Percentiles rank a stretch among this genome's conserved stretches.
Evolutionary conservation across 305 asterid genomes (phyloP).

Genomic region (Caryopteris hybrid): DNA sequence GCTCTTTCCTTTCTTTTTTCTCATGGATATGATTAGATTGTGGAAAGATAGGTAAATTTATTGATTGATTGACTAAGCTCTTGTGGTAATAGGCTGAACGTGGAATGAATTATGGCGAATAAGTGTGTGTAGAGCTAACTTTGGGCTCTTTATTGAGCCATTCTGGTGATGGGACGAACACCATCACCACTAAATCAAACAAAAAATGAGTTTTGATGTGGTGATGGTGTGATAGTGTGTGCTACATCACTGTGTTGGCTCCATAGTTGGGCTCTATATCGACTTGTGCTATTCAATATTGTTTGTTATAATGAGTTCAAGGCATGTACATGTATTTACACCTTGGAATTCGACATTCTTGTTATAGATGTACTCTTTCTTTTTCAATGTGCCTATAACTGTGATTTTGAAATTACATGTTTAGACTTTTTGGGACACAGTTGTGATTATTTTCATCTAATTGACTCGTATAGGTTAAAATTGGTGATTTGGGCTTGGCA

Average conservation of each 20-base stretch:
- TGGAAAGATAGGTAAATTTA: neutral
- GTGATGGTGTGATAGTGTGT: too few relatives aligned
- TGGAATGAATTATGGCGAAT: too few relatives aligned
- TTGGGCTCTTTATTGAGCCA: too few relatives aligned
- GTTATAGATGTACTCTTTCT: neutral
- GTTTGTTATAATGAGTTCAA: neutral
- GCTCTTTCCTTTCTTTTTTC: neutral
- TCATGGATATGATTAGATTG: neutral
- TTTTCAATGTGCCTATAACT: neutral
- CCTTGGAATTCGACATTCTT: neutral
- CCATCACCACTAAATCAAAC: too few relatives aligned
- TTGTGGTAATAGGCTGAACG: neutral
- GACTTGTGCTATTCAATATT: neutral
- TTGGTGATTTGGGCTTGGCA: constrained; percentile 82
- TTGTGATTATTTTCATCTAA: constrained; percentile 7
- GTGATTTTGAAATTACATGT: neutral
- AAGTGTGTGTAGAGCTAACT: too few relatives aligned
- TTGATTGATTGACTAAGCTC: neutral
- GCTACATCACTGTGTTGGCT: too few relatives aligned
- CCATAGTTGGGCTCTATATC: too few relatives aligned
- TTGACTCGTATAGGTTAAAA: constrained; percentile 54
- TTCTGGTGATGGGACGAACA: too few relatives aligned
- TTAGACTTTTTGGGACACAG: neutral
- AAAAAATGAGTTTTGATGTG: too few relatives aligned
- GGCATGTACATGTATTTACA: neutral